Base-by-base conservation (phyloP, 169 alveolate species). In the Eimeria sp. region DNA sequence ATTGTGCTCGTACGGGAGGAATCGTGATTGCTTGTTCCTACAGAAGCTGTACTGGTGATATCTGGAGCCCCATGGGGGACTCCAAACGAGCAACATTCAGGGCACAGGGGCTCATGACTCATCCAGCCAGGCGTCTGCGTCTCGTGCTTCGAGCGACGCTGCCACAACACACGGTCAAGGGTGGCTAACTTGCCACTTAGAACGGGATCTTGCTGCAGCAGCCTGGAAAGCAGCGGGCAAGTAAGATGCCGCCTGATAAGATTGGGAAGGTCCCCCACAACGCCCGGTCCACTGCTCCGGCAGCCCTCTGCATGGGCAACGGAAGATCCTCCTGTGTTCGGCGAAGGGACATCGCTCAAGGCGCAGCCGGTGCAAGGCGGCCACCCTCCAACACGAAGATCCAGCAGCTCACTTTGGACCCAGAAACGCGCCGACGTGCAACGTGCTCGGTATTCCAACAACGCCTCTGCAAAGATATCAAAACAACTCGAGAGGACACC, bases 81-180 rank as follows among this genome's bases (percentile, higher is more conserved):
- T 11, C 76, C 80, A 43, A 54, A 63, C 22, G 93, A 86, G 61
- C 93, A 86, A 61, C 93, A 49, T 1, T 86, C 93, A 11, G 93
- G 93, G 61, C 93, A 86, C 61, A 43, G 82, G 11, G 93, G 63
- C 57, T 86, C 93, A 63, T 86, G 93, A 14, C 93, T 63, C 93
- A 86, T 86, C 93, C 93, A 86, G 14, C 93, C 93, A 18, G 93
- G 70, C 49, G 93, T 86, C 76, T 57, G 93, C 45, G 93, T 49
- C 93, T 86, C 93, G 80, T 86, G 93, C 61, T 86, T 86, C 63
- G 93, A 86, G 6, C 93, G 93, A 20, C 93, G 93, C 82, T 86
- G 82, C 93, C 93, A 86, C 63, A 86, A 18, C 93, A 86, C 93
- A 30, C 70, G 93, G 63, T 86, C 93, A n/a, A 86, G 93, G 13